Evolutionary conservation across 257 asterid genomes (phyloP).

Genomic region (Echites panduratus): DNA sequence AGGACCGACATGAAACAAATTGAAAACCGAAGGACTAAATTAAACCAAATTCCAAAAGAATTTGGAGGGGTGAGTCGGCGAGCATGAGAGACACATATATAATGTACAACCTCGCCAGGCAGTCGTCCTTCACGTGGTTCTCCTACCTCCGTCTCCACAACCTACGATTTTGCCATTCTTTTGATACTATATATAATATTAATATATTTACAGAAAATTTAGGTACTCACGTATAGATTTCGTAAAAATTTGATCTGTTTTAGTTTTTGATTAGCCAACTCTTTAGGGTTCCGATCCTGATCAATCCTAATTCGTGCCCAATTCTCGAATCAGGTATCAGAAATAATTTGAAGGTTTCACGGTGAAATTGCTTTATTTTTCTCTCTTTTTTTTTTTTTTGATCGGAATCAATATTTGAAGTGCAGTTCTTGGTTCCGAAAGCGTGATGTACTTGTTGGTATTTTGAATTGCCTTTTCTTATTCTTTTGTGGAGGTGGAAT

Average conservation of each 20-base stretch:
- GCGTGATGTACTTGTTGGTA: background rate
- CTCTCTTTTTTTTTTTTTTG: background rate
- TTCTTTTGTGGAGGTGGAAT: too few species aligned
- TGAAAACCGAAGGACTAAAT: background rate
- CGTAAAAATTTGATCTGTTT: background rate
- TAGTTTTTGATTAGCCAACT: background rate
- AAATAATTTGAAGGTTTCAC: background rate
- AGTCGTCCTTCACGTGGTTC: background rate
- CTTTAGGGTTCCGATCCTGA: slow-evolving; percentile 11
- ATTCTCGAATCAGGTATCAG: slow-evolving; percentile 6
- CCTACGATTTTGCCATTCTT: background rate
- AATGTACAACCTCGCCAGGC: background rate
- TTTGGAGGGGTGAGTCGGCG: background rate
- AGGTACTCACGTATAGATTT: background rate
- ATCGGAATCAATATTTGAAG: background rate
- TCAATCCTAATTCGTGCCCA: background rate
- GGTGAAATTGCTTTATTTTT: background rate
- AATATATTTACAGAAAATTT: background rate
- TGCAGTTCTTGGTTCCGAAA: background rate
- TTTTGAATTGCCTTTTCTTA: too few species aligned
- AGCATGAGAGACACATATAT: background rate
- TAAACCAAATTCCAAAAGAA: background rate
- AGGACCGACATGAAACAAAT: background rate
- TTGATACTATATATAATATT: too few species aligned
- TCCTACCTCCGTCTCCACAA: background rate